A percentile compares a stretch with the other conserved stretches of the same genome.
These are phyloP conservation scores for Aurinia saxatilis DNA, from an alignment of 345 rosid species.

Conservation along the genomic window DNA sequence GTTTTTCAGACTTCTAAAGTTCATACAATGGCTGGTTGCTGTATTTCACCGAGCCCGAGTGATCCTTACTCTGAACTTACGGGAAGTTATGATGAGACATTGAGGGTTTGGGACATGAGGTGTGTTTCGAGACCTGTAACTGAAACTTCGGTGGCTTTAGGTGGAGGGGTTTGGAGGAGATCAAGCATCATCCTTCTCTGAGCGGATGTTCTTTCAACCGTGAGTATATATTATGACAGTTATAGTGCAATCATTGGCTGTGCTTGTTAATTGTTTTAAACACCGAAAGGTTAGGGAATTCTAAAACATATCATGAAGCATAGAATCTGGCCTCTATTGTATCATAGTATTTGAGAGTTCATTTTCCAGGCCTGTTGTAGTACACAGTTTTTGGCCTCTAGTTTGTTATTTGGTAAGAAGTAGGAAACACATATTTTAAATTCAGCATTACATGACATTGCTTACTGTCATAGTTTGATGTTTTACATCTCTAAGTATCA, in stretches of 20 bases:
- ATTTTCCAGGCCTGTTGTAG: background rate
- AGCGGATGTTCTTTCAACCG: constrained; percentile 84
- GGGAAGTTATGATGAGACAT: too few relatives aligned
- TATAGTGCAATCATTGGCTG: constrained; percentile 3
- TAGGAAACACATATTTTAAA: too few relatives aligned
- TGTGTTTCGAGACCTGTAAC: too few relatives aligned
- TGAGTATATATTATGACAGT: constrained; percentile 40
- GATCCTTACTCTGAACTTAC: too few relatives aligned
- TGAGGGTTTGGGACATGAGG: too few relatives aligned
- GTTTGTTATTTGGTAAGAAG: too few relatives aligned
- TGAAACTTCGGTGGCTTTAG: too few relatives aligned
- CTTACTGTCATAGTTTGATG: background rate
- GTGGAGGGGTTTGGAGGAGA: too few relatives aligned
- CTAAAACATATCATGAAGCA: background rate
- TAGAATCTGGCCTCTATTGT: constrained; percentile 4
- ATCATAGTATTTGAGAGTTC: background rate
- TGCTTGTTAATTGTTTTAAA: constrained; percentile 9
- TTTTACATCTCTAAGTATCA: constrained; percentile 10
- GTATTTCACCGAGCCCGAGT: too few relatives aligned
- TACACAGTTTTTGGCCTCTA: constrained; percentile 3
- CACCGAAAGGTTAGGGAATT: background rate
- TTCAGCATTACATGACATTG: background rate
- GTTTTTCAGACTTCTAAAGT: too few relatives aligned
- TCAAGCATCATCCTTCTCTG: too few relatives aligned
- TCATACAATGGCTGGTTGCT: too few relatives aligned